phyloP scores from a whole-genome alignment of 1,284 basidiomycete genomes.

The Marasmius oreades region DNA sequence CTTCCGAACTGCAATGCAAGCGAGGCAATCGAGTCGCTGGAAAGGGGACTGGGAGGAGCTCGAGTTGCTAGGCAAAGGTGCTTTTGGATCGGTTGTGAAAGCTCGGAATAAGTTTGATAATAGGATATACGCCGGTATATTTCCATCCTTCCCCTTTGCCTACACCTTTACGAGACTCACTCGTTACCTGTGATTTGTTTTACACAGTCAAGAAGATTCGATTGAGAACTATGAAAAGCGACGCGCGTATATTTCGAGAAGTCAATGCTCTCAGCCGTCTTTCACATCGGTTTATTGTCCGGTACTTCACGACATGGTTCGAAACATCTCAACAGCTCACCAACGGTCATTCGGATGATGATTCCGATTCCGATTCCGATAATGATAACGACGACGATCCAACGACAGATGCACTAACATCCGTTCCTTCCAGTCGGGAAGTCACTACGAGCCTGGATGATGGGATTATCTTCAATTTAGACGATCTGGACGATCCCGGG shows the following conservation, averaged over 20 bases:
- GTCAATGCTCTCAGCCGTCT: slow-evolving; percentile 87
- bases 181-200: not conserved
- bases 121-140: slow-evolving; percentile 67
- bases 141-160: not conserved
- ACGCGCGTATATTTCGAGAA: slow-evolving; percentile 88
- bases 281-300: slow-evolving; percentile 87
- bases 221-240: slow-evolving; percentile 74
- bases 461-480: slow-evolving; percentile 42
- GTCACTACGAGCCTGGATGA: slow-evolving; percentile 30
- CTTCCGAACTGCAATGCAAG: slow-evolving; percentile 31
- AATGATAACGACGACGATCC: slow-evolving; percentile 31
- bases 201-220: slow-evolving; percentile 83
- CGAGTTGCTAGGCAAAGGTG: slow-evolving; percentile 85
- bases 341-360: slow-evolving; percentile 35
- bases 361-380: slow-evolving; percentile 35
- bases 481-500: slow-evolving; percentile 46
- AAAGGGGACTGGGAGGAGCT: slow-evolving; percentile 85
- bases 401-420: slow-evolving; percentile 49
- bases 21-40: slow-evolving; percentile 67
- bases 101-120: slow-evolving; percentile 82
- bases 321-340: slow-evolving; percentile 58
- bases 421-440: slow-evolving; percentile 15
- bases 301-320: slow-evolving; percentile 86
- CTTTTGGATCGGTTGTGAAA: slow-evolving; percentile 93
- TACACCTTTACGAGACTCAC: not conserved